Percentiles rank a stretch among this genome's conserved stretches.
Conservation (phyloP, 352 stramenopile genomes). For the Phytophthora capsici region DNA sequence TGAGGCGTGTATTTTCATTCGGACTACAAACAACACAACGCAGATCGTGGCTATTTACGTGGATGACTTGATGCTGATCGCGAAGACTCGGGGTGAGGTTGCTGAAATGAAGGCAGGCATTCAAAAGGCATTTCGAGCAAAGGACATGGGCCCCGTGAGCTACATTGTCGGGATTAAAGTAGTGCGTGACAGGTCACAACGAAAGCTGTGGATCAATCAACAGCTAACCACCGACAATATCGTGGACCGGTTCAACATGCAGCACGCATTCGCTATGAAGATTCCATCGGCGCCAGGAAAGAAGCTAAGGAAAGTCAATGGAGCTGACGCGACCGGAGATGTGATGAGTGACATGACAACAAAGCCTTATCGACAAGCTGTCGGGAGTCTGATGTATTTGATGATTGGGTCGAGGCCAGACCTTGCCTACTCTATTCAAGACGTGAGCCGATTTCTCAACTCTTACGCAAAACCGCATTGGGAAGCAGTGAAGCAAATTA, state of each 20-base stretch:
- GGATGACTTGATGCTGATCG: slow-evolving; percentile 20
- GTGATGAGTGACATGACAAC: slow-evolving; percentile 2
- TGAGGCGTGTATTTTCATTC: slow-evolving; percentile 17
- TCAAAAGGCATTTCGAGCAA: slow-evolving; percentile 5
- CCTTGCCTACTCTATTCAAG: slow-evolving; percentile 17
- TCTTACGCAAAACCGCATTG: slow-evolving; percentile 11
- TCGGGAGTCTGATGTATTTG: slow-evolving; percentile 28
- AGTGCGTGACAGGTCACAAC: background rate
- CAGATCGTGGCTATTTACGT: slow-evolving; percentile 23
- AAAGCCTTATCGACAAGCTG: slow-evolving; percentile 24
- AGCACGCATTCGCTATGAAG: background rate
- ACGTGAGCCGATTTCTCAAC: slow-evolving; percentile 10
- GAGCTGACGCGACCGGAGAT: slow-evolving; percentile 14
- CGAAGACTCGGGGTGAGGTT: background rate
- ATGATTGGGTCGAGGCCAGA: slow-evolving; percentile 28
- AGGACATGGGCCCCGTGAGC: slow-evolving; percentile 11
- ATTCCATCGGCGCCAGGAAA: slow-evolving; percentile 1
- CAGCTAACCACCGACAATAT: background rate
- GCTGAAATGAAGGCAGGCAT: slow-evolving; percentile 1
- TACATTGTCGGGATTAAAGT: slow-evolving; percentile 15
- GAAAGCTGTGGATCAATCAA: slow-evolving; percentile 23
- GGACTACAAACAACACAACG: background rate
- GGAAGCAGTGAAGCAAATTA: slow-evolving; percentile 10
- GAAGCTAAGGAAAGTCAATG: background rate
- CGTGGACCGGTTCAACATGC: slow-evolving; percentile 23